Evolutionary conservation across 2,329 filamentous ascomycete genomes (phyloP), one percentile per base, ranked within the genome.

Genomic region (Ophiostoma sp.): DNA sequence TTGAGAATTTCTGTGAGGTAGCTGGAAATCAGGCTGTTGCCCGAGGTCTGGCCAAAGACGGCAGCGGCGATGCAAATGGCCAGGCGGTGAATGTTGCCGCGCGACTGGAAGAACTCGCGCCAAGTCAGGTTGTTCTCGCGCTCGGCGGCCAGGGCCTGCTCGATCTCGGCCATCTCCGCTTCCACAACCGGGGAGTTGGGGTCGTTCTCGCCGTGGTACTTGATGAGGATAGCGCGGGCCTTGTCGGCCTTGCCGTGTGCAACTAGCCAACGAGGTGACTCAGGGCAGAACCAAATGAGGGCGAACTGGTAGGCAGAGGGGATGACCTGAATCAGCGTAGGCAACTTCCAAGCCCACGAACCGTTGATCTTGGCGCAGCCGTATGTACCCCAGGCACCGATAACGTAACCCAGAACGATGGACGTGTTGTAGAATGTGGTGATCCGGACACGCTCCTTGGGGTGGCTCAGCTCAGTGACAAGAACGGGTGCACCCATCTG

Each of bases 401-500:
- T 63, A 6, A 63, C 17, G 70, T 25, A 31, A 50, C 71, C 71
- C 12, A 72, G 36, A n/a, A 45, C 22, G 19, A 48, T 15, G 3
- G 31, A 42, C 31, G 57, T 63, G 48, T 76, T 72, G 72, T 71
- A 74, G 3, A 76, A 57, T 12, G 80, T 78, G 70, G 75, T 80
- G 74, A 72, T 77, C 73, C 74, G 80, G 74, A 76, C 78, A 74
- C 82, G 81, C 78, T 76, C 80, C 77, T 76, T 80, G 69, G 76
- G 78, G 76, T 78, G 72, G 68, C 66, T 70, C 11, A 85, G 77
- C 72, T 85, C 83, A 2, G 83, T 83, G 15, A 85, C 81, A 15
- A 85, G 75, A 4, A 85, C 81, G 0, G 83, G 83, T 0, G 83
- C 83, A 4, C 81, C 82, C 79, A 84, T 83, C 68, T 83, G 81